Evolutionary conservation across 177 flowering plant species (phyloP).

Genomic region (Telopea speciosissima): DNA sequence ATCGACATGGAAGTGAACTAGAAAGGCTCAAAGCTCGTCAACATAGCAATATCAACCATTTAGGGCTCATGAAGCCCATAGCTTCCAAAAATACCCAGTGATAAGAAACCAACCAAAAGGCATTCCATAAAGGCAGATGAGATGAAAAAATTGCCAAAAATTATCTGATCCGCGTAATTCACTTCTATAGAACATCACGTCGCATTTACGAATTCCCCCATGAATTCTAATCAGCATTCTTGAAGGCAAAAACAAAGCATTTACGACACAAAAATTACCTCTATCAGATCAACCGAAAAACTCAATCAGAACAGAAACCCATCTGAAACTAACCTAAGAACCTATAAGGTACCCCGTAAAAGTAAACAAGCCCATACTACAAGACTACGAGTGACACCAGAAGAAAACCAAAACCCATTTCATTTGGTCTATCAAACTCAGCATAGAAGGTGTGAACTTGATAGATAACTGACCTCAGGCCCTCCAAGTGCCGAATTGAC

Average conservation of each 20-base stretch:
- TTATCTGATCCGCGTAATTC: conserved; percentile 1
- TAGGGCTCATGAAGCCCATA: background rate
- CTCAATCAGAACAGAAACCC: conserved; percentile 8
- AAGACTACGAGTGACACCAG: background rate
- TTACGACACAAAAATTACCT: background rate
- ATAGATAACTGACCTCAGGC: conserved; percentile 5
- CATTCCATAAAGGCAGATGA: background rate
- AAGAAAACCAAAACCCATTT: conserved; percentile 1
- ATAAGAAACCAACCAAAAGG: background rate
- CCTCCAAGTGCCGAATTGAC: background rate
- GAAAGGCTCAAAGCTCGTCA: background rate
- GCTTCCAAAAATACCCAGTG: background rate
- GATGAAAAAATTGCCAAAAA: background rate
- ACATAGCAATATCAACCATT: background rate
- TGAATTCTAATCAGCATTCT: background rate
- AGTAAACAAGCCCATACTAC: background rate
- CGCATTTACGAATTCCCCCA: background rate
- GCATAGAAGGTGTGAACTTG: background rate
- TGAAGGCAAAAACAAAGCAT: background rate
- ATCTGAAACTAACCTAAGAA: background rate
- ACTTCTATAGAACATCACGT: background rate
- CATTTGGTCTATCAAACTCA: background rate
- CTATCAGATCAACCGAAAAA: conserved; percentile 5
- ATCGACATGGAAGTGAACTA: background rate
- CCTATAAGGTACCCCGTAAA: conserved; percentile 1